Conservation (phyloP, 2,329 filamentous ascomycete genomes). For the Aureobasidium sp. region DNA sequence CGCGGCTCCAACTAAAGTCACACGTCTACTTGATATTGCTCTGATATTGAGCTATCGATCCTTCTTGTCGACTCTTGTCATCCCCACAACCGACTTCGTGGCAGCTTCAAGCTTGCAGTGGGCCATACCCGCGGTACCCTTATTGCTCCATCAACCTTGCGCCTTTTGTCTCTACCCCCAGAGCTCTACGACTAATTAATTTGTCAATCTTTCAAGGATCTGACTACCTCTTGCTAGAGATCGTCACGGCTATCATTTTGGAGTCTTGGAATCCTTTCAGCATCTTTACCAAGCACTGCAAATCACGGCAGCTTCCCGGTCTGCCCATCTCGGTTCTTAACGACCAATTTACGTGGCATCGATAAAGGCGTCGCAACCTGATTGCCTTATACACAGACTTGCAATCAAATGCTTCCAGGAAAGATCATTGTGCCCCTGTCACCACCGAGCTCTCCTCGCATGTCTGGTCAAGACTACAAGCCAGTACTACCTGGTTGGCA, state of each 20-base stretch:
- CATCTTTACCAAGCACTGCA: constrained; percentile 5
- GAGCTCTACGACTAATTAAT: constrained; percentile 1
- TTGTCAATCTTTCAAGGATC: constrained; percentile 6
- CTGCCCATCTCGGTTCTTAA: background rate
- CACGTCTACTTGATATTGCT: constrained; percentile 8
- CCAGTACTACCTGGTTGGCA: constrained; percentile 37
- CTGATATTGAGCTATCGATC: constrained; percentile 8
- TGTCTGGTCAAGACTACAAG: constrained; percentile 39
- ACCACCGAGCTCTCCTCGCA: constrained; percentile 42
- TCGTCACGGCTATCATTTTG: background rate
- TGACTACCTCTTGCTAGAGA: background rate
- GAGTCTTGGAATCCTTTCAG: background rate
- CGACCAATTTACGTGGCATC: constrained; percentile 5
- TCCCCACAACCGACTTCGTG: constrained; percentile 4
- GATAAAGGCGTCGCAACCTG: background rate
- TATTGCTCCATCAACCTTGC: constrained; percentile 10
- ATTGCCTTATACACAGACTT: constrained; percentile 1
- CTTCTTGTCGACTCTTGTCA: constrained; percentile 3
- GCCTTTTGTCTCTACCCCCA: background rate
- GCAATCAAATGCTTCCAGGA: constrained; percentile 29
- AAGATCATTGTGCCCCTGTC: constrained; percentile 39
- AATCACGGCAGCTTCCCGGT: constrained; percentile 6
- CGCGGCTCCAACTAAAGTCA: background rate
- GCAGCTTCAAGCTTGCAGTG: constrained; percentile 6
- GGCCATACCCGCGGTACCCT: constrained; percentile 7